Evolutionary conservation across 2,329 filamentous ascomycete species (phyloP).

Genomic region (Ceratocystis cubensis): DNA sequence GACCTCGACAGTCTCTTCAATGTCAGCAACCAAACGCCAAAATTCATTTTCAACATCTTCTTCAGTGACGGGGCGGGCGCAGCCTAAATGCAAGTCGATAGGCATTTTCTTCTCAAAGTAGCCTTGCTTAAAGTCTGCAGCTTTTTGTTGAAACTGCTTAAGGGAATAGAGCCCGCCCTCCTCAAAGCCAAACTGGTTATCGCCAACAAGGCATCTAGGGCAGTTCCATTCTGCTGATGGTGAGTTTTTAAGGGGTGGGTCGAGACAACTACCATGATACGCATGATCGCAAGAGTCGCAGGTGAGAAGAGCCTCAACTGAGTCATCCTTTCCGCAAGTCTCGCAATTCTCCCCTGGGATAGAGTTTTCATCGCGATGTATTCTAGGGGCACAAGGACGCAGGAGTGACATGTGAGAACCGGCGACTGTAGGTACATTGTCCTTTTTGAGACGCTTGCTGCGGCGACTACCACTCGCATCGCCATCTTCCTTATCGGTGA

Average conservation of each 20-base stretch:
- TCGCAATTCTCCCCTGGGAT: conserved; percentile 60
- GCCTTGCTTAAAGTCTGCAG: conserved; percentile 82
- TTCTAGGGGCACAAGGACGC: conserved; percentile 62
- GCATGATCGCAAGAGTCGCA: conserved; percentile 89
- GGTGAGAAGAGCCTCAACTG: conserved; percentile 55
- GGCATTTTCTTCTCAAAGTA: conserved; percentile 90
- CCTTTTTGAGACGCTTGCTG: conserved; percentile 85
- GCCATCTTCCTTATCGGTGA: conserved; percentile 42
- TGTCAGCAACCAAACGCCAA: conserved; percentile 84
- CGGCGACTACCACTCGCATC: conserved; percentile 57
- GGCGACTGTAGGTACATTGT: conserved; percentile 68
- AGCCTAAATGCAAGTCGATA: conserved; percentile 72
- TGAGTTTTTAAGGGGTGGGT: conserved; percentile 65
- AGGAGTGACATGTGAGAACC: conserved; percentile 96
- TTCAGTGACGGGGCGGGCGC: conserved; percentile 70
- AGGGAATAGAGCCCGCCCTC: conserved; percentile 93
- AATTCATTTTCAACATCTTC: conserved; percentile 95
- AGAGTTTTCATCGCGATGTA: conserved; percentile 42
- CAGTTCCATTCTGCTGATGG: conserved; percentile 93
- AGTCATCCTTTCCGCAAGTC: conserved; percentile 68
- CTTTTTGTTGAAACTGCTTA: conserved; percentile 91
- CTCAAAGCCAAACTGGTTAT: conserved; percentile 93
- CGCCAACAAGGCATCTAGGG: conserved; percentile 84
- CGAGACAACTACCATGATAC: conserved; percentile 77
- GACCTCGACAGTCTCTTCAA: conserved; percentile 92